phyloP scores from a whole-genome alignment of 257 asterid genomes.

The Nicotiana noctiflora region DNA sequence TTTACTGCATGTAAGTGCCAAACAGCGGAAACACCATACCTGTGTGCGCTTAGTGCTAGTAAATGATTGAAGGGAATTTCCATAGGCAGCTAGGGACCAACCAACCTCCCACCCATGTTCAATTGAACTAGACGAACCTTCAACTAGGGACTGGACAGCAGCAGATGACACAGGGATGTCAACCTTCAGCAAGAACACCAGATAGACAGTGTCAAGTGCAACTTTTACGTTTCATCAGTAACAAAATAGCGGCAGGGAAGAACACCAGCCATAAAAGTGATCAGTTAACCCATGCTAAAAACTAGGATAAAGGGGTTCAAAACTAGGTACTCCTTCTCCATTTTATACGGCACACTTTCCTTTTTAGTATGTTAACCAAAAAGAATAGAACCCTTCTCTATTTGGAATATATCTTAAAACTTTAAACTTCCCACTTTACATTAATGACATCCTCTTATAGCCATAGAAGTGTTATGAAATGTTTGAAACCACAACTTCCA shows the following conservation, averaged over 20 bases:
- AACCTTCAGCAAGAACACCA: constrained; percentile 48
- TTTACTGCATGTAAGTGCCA: neutral
- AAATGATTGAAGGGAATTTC: constrained; percentile 52
- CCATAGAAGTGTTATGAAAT: neutral
- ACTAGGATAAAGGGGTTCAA: neutral
- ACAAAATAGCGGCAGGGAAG: neutral
- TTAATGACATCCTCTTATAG: neutral
- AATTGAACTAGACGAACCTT: constrained; percentile 75
- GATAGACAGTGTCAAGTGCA: constrained; percentile 7
- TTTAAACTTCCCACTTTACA: neutral
- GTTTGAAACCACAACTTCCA: neutral
- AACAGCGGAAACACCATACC: constrained; percentile 31
- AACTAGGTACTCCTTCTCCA: constrained; percentile 3
- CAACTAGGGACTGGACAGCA: constrained; percentile 80
- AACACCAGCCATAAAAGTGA: neutral
- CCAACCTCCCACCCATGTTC: constrained; percentile 97
- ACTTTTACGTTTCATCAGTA: neutral
- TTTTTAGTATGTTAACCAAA: neutral
- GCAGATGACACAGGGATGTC: constrained; percentile 65
- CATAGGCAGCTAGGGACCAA: constrained; percentile 84
- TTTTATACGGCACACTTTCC: neutral
- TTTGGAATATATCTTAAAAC: neutral
- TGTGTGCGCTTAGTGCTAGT: constrained; percentile 33
- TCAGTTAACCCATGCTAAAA: neutral
- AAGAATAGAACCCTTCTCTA: neutral